Percentiles rank a stretch among this genome's conserved stretches.
phyloP scores from a whole-genome alignment of 768 basidiomycete genomes.

The Chalciporus chontae region DNA sequence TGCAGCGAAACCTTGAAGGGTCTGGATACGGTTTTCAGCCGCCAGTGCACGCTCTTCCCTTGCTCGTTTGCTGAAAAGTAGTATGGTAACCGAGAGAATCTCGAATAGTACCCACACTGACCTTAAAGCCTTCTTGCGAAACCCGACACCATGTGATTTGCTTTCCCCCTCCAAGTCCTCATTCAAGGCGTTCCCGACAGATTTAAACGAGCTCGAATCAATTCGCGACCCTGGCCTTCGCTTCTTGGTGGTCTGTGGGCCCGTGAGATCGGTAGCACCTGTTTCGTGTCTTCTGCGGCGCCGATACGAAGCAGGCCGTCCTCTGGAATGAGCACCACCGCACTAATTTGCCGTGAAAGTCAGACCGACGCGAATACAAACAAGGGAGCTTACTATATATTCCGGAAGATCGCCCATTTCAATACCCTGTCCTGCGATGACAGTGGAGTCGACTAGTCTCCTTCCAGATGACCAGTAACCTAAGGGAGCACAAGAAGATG shows the following conservation, averaged over 20 bases:
- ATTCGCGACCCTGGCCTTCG: slow-evolving; percentile 73
- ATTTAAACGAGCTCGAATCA: slow-evolving; percentile 55
- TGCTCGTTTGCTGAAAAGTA: slow-evolving; percentile 60
- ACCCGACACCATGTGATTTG: slow-evolving; percentile 53
- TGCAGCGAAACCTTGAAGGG: slow-evolving; percentile 35
- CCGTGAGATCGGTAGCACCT: slow-evolving; percentile 53
- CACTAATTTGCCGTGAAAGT: slow-evolving; percentile 44
- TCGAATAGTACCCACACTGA: slow-evolving; percentile 23
- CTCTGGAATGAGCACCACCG: slow-evolving; percentile 70
- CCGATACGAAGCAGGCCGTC: slow-evolving; percentile 49
- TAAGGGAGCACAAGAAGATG: slow-evolving; percentile 24
- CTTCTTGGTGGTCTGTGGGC: slow-evolving; percentile 59
- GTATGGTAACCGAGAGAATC: background rate
- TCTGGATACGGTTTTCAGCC: slow-evolving; percentile 57
- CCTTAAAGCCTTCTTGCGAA: slow-evolving; percentile 71
- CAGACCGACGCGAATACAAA: background rate
- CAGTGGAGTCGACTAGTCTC: slow-evolving; percentile 62
- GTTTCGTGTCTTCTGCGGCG: slow-evolving; percentile 32
- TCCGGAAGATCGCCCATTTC: slow-evolving; percentile 65
- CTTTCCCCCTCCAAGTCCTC: slow-evolving; percentile 35
- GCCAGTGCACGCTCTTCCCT: slow-evolving; percentile 76
- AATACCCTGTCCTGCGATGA: slow-evolving; percentile 47
- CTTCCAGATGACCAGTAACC: slow-evolving; percentile 82
- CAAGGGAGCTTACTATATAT: slow-evolving; percentile 52
- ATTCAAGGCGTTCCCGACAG: slow-evolving; percentile 52